Conservation (phyloP, 1,284 basidiomycete species). For the Ganoderma resinaceum region DNA sequence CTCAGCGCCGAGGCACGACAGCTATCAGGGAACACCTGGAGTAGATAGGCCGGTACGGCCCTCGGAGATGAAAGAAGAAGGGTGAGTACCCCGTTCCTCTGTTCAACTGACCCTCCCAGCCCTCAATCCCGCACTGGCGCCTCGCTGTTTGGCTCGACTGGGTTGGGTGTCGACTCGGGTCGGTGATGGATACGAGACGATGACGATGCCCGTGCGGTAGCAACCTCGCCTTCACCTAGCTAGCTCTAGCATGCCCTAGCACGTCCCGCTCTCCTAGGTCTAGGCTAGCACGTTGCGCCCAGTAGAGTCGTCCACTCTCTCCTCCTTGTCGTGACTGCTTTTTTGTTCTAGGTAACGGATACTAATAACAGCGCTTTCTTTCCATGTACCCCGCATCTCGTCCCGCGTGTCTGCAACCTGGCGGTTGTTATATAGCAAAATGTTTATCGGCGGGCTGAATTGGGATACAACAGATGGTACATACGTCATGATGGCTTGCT, state of each 20-base stretch:
- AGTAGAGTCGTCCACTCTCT: conserved; percentile 74
- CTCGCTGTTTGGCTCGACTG: conserved; percentile 36
- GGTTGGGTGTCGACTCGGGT: conserved; percentile 35
- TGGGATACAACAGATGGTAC: conserved; percentile 98
- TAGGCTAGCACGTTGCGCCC: conserved; percentile 60
- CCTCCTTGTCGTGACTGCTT: conserved; percentile 61
- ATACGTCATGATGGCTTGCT: conserved; percentile 44
- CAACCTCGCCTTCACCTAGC: conserved; percentile 61
- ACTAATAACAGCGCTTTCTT: conserved; percentile 72
- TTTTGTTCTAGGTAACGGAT: conserved; percentile 76
- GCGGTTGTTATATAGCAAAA: conserved; percentile 75
- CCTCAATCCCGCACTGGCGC: conserved; percentile 27
- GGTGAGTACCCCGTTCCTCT: conserved; percentile 70
- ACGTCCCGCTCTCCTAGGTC: conserved; percentile 62
- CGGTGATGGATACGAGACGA: conserved; percentile 38
- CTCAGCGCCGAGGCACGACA: conserved; percentile 44
- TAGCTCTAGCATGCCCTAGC: conserved; percentile 48
- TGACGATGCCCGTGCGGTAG: conserved; percentile 47
- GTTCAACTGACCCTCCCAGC: conserved; percentile 29
- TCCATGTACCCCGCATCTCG: conserved; percentile 39
- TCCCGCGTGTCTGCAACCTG: conserved; percentile 28
- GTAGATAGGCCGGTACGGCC: conserved; percentile 80
- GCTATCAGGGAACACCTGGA: conserved; percentile 45
- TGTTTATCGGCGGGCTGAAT: conserved; percentile 97
- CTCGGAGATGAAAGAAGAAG: conserved; percentile 98